These are phyloP conservation scores for Fusarium duplospermum DNA, from an alignment of 2,329 filamentous ascomycete species.

Conservation along the genomic window DNA sequence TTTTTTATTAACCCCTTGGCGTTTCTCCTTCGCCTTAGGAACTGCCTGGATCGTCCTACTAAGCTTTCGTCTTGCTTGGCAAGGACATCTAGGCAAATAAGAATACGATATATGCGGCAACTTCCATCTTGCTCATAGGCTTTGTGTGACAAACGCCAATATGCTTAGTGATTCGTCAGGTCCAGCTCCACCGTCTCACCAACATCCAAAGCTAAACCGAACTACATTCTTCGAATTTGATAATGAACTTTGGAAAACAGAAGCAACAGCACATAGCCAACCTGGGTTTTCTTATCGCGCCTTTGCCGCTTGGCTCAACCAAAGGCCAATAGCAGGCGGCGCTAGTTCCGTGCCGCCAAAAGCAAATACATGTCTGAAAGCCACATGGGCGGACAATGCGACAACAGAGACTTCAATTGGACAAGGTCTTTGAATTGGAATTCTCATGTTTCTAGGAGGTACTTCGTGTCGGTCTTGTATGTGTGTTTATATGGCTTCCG, in stretches of 20 bases:
- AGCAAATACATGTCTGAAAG: background rate
- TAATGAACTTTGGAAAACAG: background rate
- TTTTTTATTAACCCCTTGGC: too few species aligned
- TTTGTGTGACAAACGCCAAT: background rate
- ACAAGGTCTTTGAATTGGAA: background rate
- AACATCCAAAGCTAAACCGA: background rate
- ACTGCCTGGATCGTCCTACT: too few species aligned
- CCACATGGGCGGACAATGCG: background rate
- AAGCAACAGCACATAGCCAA: background rate
- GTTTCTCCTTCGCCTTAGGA: too few species aligned
- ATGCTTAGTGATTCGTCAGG: background rate
- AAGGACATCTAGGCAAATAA: too few species aligned
- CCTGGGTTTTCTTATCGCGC: background rate
- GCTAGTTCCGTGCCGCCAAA: background rate
- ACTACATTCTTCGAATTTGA: background rate
- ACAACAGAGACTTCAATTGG: background rate
- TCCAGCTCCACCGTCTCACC: background rate
- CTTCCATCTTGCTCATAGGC: background rate
- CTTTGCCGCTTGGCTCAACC: background rate
- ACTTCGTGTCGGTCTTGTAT: background rate
- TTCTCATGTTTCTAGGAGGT: background rate
- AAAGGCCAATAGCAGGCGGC: background rate
- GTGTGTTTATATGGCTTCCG: background rate
- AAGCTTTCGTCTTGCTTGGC: too few species aligned
- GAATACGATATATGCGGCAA: too few species aligned